These are phyloP conservation scores for Lunasporangiospora selenospora DNA, from an alignment of 192 early-diverging fungal species.

Conservation along the genomic window DNA sequence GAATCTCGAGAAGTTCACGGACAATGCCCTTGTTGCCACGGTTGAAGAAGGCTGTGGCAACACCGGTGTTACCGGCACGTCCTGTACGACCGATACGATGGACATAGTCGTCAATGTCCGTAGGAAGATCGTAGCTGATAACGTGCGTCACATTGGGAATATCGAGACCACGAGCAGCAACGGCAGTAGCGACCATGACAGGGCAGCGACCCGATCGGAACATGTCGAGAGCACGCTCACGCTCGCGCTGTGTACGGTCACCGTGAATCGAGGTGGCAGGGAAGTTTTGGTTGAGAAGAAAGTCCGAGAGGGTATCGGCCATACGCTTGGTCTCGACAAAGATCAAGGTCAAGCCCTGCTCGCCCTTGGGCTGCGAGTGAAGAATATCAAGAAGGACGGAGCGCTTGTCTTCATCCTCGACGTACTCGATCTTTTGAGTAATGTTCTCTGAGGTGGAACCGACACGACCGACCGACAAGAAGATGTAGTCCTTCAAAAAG, in stretches of 20 bases:
- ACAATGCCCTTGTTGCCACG: constrained; percentile 83
- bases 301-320: constrained; percentile 90
- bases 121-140: constrained; percentile 95
- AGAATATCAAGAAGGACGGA: constrained; percentile 87
- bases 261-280: constrained; percentile 98
- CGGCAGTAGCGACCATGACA: constrained; percentile 96
- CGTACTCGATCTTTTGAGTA: constrained; percentile 91
- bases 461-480: constrained; percentile 91
- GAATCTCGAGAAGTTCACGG: constrained; percentile 84
- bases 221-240: constrained; percentile 87
- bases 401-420: constrained; percentile 94
- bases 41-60: constrained; percentile 96
- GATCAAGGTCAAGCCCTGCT: constrained; percentile 83
- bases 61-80: constrained; percentile 94
- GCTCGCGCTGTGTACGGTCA: constrained; percentile 93
- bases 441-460: constrained; percentile 97
- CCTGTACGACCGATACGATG: constrained; percentile 99
- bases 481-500: constrained; percentile 86
- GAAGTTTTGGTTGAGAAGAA: constrained; percentile 76
- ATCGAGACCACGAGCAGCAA: constrained; percentile 95
- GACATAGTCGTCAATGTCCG: constrained; percentile 98
- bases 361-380: constrained; percentile 55
- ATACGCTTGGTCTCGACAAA: constrained; percentile 98
- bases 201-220: constrained; percentile 86
- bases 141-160: constrained; percentile 88